phyloP scores from a whole-genome alignment of 352 stramenopile species.

The Globisporangium spinosum region DNA sequence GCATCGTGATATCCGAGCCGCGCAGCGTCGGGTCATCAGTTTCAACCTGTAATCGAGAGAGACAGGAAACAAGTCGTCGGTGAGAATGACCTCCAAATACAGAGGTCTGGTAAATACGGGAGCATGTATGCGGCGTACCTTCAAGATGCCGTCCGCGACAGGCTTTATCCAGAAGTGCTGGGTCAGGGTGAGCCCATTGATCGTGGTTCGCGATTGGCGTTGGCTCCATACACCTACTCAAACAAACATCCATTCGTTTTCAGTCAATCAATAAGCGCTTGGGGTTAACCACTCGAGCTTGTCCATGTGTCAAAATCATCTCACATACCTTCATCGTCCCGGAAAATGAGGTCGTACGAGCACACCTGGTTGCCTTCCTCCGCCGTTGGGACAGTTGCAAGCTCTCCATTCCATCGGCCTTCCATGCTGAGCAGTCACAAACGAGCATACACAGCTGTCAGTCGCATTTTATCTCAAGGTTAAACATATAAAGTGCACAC shows the following conservation, averaged over 20 bases:
- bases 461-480: neutral
- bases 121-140: slow-evolving; percentile 26
- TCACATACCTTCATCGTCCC: slow-evolving; percentile 61
- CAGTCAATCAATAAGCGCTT: neutral
- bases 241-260: neutral
- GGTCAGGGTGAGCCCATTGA: slow-evolving; percentile 80
- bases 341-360: slow-evolving; percentile 82
- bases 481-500: neutral
- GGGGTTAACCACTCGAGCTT: neutral
- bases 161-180: slow-evolving; percentile 89
- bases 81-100: neutral
- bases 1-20: slow-evolving; percentile 83
- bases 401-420: slow-evolving; percentile 84
- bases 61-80: neutral
- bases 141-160: slow-evolving; percentile 83
- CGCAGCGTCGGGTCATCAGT: slow-evolving; percentile 75
- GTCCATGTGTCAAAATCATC: neutral
- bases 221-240: slow-evolving; percentile 72
- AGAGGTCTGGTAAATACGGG: neutral
- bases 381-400: slow-evolving; percentile 60
- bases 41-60: slow-evolving; percentile 45
- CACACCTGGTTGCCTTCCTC: slow-evolving; percentile 85
- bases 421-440: slow-evolving; percentile 47
- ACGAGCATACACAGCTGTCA: neutral
- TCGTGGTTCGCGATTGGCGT: slow-evolving; percentile 80